Evolutionary conservation across 805 yeast species (phyloP).

Genomic region (Kregervanrija fluxuum): DNA sequence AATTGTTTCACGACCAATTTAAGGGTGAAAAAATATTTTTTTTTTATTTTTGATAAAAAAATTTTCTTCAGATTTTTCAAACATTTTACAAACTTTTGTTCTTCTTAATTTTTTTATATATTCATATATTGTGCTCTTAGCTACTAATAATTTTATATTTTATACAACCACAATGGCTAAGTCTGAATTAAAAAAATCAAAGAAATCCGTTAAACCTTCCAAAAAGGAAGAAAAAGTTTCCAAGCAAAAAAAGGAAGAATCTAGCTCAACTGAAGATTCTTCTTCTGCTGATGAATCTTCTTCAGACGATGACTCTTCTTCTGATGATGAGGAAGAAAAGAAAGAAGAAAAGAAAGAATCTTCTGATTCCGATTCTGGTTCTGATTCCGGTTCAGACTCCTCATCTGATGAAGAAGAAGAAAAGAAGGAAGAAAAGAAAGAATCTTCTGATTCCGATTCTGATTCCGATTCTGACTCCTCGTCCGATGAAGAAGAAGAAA

Average conservation of each 20-base stretch:
- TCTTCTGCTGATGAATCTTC: constrained; percentile 19
- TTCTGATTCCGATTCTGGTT: constrained; percentile 18
- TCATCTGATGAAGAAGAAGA: constrained; percentile 15
- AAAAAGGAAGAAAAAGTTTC: constrained; percentile 18
- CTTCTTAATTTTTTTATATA: constrained; percentile 2
- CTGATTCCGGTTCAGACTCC: constrained; percentile 22
- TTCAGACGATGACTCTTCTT: constrained; percentile 10
- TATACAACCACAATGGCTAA: constrained; percentile 20
- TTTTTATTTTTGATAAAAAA: constrained; percentile 6
- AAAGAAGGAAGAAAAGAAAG: constrained; percentile 9
- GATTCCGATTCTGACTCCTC: constrained; percentile 24
- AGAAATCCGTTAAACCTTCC: constrained; percentile 17
- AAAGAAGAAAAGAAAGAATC: constrained; percentile 19
- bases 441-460: constrained; percentile 19
- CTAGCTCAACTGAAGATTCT: constrained; percentile 16
- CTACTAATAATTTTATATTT: neutral
- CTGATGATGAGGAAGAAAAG: constrained; percentile 14
- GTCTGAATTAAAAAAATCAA: constrained; percentile 21
- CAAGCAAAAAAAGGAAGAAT: constrained; percentile 16
- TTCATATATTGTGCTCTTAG: neutral
- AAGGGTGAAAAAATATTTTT: constrained; percentile 1
- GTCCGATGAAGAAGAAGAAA: constrained; percentile 7
- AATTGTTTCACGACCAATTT: neutral
- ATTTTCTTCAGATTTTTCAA: constrained; percentile 2
- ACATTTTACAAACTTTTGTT: neutral